Evolutionary conservation across 768 basidiomycete genomes (phyloP), one percentile per base, ranked within the genome.

Genomic region (Dacryopinax primogenitus): DNA sequence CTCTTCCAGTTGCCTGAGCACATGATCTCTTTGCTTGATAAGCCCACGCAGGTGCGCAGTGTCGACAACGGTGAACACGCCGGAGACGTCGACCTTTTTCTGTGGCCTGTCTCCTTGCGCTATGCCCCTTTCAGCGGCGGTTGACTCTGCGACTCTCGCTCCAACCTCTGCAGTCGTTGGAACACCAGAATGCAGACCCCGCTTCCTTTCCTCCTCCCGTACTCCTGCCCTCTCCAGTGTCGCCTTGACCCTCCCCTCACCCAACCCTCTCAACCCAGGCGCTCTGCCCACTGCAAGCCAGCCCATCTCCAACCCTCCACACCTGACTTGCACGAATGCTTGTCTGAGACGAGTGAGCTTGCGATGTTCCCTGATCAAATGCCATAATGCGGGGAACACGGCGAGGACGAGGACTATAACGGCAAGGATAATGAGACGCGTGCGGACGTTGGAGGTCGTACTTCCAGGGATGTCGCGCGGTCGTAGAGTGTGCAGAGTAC

Each of bases 1-100:
- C 63, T 86, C 82, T 76, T 92, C 89, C 9, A 92, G 78, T 67
- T 87, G 84, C 68, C 88, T 85, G n/a, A 92, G 74, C 23, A 90
- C 83, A 70, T 82, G 80, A 67, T 90, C 88, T 32, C 90, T 80
- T 71, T 90, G 85, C 45, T 84, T 83, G 44, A 91, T 87, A 32
- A 91, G 81, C 4, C 82, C 68, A 0, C 84, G 82, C n/a, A 91
- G 77, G 2, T 78, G 78, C 15, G 81, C 79, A 0, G 87, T 90
- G 70, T 90, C 86, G 28, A 83, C 82, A 39, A 91, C 82, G 1
- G 88, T 86, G 74, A 88, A 91, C 11, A 91, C 75, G 66, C 82
- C 84, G 65, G 83, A 81, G 3, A 92, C 77, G 68, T 90, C 87
- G 37, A 90, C 77, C 66, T 86, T 86, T 28, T 78, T 70, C 47